Base-by-base conservation (phyloP, 75 land plant species). In the Chamaecyparis obtusa region DNA sequence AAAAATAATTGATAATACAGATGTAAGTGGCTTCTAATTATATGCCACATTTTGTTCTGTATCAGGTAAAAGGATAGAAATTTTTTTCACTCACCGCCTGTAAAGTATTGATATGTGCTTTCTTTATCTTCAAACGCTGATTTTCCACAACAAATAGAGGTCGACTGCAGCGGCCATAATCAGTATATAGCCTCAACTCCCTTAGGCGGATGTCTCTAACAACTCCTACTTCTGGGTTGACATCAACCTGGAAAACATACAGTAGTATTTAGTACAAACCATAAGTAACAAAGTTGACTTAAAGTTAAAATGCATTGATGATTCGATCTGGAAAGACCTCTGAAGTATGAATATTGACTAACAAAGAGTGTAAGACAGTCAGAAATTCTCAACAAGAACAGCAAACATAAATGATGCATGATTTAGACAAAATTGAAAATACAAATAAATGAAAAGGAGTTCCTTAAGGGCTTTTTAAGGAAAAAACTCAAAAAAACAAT, bases 101-200 rank as follows among this genome's bases (percentile, higher is more conserved):
- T 87, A 98, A 87, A 3, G 94, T 92, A 82, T 89, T 89, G 75
- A 98, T 97, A 89, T 98, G 96, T 80, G 69, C 89, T 87, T 98
- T 98, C 91, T 96, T 98, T 80, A 98, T 98, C 54, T 95, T 90
- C 74, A 98, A 86, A 83, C 96, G 91, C 82, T 97, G 99, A 36
- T 98, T 98, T 84, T 98, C 99, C 37, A 98, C 99, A 89, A 98
- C 97, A 87, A 98, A 98, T 19, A 98, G 87, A 69, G 99, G 99
- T 35, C 99, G 93, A 94, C 99, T 98, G 90, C 99, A 98, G 60
- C 99, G 95, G 0, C 99, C 99, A 92, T 98, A 98, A 83, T 98
- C 99, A 72, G 99, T 98, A 88, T 98, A 98, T 30, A 98, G 92
- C 64, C 99, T 93, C 41, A 98, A 76, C 79, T 98, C 99, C 85